These are phyloP conservation scores for Cucumis sativus DNA, from an alignment of 306 rosid genomes.

Conservation along the genomic window DNA sequence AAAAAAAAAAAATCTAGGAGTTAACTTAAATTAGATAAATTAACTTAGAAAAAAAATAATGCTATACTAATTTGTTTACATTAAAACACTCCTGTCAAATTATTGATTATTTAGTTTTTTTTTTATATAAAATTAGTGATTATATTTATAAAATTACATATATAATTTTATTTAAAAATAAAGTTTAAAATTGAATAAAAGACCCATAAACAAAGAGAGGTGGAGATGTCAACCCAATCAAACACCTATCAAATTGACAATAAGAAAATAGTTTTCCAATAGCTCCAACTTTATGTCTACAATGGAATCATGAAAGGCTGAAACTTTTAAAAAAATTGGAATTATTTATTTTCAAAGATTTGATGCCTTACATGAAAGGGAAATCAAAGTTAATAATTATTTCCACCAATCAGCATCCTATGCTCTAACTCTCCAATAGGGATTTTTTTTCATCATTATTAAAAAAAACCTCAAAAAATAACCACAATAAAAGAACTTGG, in stretches of 20 bases:
- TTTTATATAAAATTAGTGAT: too few relatives aligned
- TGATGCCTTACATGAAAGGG: neutral
- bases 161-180: neutral
- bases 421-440: neutral
- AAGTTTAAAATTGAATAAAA: neutral
- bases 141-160: too few relatives aligned
- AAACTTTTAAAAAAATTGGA: neutral
- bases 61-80: too few relatives aligned
- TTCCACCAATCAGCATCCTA: slow-evolving; percentile 1
- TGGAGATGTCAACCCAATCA: neutral
- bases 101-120: neutral
- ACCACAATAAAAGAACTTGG: too few relatives aligned
- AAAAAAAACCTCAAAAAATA: too few relatives aligned
- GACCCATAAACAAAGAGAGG: neutral
- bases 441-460: neutral
- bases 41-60: too few relatives aligned
- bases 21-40: too few relatives aligned
- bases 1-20: too few relatives aligned
- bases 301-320: neutral
- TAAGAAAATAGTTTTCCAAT: neutral
- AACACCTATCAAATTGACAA: neutral
- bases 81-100: neutral
- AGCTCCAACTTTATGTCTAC: neutral
- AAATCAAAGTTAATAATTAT: neutral
- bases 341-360: neutral